These are phyloP conservation scores for Cryoendolithus antarcticus DNA, from an alignment of 2,329 filamentous ascomycete species.

Conservation along the genomic window DNA sequence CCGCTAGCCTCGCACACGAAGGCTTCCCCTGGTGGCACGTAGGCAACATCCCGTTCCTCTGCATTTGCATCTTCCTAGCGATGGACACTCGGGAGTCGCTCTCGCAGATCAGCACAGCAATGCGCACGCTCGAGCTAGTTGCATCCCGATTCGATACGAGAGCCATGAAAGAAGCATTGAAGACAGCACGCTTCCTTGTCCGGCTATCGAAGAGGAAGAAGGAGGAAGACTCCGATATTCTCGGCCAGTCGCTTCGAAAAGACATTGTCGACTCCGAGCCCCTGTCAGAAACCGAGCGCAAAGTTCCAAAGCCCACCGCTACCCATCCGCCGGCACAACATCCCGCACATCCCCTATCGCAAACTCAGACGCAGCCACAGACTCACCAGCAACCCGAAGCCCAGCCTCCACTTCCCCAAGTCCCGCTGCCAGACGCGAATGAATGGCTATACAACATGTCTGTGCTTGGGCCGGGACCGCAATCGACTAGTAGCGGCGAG, in stretches of 20 bases:
- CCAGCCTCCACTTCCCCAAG: conserved; percentile 1
- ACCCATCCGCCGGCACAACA: conserved; percentile 2
- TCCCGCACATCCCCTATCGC: background rate
- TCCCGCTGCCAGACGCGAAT: conserved; percentile 1
- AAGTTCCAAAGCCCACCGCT: conserved; percentile 10
- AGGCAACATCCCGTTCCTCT: conserved; percentile 48
- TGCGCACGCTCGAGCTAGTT: conserved; percentile 27
- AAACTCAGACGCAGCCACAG: background rate
- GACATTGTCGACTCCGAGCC: conserved; percentile 8
- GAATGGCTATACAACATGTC: conserved; percentile 1
- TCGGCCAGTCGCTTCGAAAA: conserved; percentile 18
- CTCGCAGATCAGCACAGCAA: conserved; percentile 37
- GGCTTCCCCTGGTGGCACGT: conserved; percentile 46
- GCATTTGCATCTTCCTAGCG: conserved; percentile 43
- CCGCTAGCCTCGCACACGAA: conserved; percentile 33
- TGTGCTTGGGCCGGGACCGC: conserved; percentile 6
- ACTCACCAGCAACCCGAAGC: background rate
- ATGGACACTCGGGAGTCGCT: conserved; percentile 42
- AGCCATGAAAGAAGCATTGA: conserved; percentile 39
- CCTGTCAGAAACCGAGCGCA: too few species aligned
- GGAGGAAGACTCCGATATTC: conserved; percentile 29
- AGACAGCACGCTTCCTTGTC: conserved; percentile 42
- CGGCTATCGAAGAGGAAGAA: conserved; percentile 40
- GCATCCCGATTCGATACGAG: conserved; percentile 19
- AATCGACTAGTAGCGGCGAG: conserved; percentile 16